Conservation (phyloP, 257 asterid species). For the Nicotiana sylvestris region DNA sequence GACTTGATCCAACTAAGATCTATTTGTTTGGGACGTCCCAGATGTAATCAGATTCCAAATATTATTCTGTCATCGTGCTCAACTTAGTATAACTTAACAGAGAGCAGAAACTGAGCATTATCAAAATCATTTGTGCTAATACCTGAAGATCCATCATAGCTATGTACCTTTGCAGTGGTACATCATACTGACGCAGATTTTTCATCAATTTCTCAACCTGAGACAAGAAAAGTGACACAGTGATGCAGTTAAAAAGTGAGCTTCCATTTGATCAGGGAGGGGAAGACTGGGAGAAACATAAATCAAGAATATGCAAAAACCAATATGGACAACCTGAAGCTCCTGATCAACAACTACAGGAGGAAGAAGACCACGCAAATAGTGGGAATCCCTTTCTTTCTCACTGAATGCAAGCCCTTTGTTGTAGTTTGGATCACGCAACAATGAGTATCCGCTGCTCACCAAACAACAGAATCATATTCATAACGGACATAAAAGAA, state of each 20-base stretch:
- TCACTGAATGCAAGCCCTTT: conserved; percentile 92
- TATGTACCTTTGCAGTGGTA: conserved; percentile 93
- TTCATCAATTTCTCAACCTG: conserved; percentile 95
- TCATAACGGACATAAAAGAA: not conserved
- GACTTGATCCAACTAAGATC: conserved; percentile 3
- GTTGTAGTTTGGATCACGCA: conserved; percentile 97
- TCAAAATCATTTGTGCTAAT: conserved; percentile 4
- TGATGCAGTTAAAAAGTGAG: not conserved
- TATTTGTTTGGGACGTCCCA: not conserved
- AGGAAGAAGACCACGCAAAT: conserved; percentile 94
- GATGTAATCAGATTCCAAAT: not conserved
- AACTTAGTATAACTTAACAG: not conserved
- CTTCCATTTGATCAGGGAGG: not conserved
- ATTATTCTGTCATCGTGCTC: not conserved
- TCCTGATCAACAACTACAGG: conserved; percentile 72
- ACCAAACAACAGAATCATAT: conserved; percentile 12
- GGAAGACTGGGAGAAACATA: not conserved
- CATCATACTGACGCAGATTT: conserved; percentile 84
- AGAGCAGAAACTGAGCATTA: not conserved
- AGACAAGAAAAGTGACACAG: conserved; percentile 5
- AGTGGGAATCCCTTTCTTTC: conserved; percentile 95
- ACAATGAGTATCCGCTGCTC: conserved; percentile 86
- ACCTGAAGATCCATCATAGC: conserved; percentile 99
- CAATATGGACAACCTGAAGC: conserved; percentile 54
- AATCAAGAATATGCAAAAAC: not conserved